These are phyloP conservation scores for Piloderma croceum DNA, from an alignment of 768 basidiomycete species.

Conservation along the genomic window DNA sequence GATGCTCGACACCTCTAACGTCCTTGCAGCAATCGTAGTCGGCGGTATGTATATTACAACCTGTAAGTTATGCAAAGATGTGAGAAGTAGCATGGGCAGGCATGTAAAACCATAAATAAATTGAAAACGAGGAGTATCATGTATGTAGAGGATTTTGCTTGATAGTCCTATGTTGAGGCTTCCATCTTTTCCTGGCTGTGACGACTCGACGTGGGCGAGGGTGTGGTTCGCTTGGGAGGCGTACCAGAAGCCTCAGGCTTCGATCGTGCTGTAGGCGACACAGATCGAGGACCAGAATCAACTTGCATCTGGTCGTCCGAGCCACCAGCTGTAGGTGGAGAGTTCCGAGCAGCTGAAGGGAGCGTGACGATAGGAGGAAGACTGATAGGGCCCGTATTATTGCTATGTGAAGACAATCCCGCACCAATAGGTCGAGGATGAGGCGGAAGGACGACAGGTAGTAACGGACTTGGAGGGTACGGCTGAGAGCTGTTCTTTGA, in stretches of 20 bases:
- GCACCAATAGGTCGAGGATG: conserved; percentile 69
- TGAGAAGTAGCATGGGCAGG: no score
- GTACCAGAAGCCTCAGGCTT: no score
- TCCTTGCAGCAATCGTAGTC: no score
- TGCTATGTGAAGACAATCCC: conserved; percentile 38
- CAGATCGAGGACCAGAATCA: conserved; percentile 45
- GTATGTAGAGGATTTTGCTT: no score
- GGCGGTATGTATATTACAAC: no score
- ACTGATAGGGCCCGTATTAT: conserved; percentile 37
- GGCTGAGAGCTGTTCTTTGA: conserved; percentile 23
- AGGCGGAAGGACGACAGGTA: conserved; percentile 61
- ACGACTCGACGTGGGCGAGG: conserved; percentile 51
- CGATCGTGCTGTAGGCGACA: conserved; percentile 45
- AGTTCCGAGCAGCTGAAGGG: conserved; percentile 53
- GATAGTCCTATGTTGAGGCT: no score
- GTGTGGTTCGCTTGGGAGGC: no score
- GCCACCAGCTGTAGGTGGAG: conserved; percentile 39
- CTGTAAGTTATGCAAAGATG: no score
- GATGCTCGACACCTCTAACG: no score
- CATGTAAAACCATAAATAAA: no score
- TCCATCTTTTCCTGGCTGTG: conserved; percentile 14
- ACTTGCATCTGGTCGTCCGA: conserved; percentile 40
- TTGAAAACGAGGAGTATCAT: no score
- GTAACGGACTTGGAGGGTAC: conserved; percentile 41
- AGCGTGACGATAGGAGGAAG: conserved; percentile 69